Conservation (phyloP, 139 green algal genomes). For the Chlamydomonas urium region DNA sequence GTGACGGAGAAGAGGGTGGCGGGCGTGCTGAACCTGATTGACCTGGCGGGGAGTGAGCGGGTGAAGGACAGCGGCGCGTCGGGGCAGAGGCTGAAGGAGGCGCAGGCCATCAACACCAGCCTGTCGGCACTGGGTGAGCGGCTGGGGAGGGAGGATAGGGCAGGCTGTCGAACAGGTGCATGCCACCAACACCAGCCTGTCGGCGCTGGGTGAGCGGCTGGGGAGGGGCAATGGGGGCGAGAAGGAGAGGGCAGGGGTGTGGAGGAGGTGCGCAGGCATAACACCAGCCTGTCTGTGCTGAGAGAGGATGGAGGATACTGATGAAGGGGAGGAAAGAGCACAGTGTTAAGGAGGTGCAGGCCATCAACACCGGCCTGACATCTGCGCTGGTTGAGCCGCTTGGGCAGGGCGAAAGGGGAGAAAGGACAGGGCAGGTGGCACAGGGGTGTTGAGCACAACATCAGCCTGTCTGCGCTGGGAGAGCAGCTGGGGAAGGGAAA, state of each 20-base stretch:
- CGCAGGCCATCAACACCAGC: constrained; percentile 91
- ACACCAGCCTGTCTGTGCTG: no score
- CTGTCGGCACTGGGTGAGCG: constrained; percentile 68
- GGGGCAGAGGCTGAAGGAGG: constrained; percentile 82
- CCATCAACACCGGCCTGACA: constrained; percentile 92
- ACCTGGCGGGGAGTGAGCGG: constrained; percentile 83
- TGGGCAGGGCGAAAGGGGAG: no score
- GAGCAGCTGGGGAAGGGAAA: no score
- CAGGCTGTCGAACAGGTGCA: constrained; percentile 84
- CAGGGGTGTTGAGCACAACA: constrained; percentile 94
- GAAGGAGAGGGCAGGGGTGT: no score
- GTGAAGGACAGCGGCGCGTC: constrained; percentile 76
- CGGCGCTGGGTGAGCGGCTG: constrained; percentile 64
- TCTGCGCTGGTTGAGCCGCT: constrained; percentile 61
- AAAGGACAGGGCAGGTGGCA: constrained; percentile 78
- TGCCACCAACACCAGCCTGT: constrained; percentile 88
- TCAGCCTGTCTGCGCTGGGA: constrained; percentile 68
- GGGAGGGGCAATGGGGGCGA: no score
- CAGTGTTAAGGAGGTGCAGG: constrained; percentile 84
- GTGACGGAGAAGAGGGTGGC: neutral
- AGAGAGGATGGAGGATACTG: no score
- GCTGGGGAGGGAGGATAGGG: no score
- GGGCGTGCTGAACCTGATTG: constrained; percentile 77
- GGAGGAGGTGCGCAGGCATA: no score
- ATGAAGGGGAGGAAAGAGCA: no score